phyloP scores from a whole-genome alignment of 202 grass and related monocot species.

The Digitaria exilis region DNA sequence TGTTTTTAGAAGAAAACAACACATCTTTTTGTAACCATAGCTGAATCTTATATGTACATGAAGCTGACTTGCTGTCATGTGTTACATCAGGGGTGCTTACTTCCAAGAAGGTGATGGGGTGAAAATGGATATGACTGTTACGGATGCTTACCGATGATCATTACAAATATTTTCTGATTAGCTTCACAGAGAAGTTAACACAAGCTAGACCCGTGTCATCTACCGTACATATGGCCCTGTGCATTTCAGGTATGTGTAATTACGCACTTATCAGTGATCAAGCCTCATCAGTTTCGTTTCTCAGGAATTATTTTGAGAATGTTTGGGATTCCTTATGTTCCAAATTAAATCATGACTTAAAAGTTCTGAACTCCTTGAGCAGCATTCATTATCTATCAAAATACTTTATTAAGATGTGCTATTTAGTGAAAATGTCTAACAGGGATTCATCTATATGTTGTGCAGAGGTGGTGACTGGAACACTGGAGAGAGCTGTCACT shows the following conservation, averaged over 20 bases:
- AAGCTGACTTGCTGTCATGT: slow-evolving; percentile 17
- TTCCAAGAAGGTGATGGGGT: slow-evolving; percentile 77
- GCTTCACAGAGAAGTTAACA: slow-evolving; percentile 71
- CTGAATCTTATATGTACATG: slow-evolving; percentile 5
- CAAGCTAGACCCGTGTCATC: slow-evolving; percentile 75
- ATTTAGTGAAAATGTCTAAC: slow-evolving; percentile 1
- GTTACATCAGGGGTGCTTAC: slow-evolving; percentile 58
- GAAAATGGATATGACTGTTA: slow-evolving; percentile 78
- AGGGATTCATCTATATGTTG: slow-evolving; percentile 6
- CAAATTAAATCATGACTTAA: too few relatives aligned
- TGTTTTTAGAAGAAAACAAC: background rate
- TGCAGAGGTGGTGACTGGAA: slow-evolving; percentile 76
- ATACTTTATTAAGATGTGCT: background rate
- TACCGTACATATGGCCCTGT: slow-evolving; percentile 90
- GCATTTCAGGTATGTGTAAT: slow-evolving; percentile 80
- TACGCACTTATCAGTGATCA: background rate
- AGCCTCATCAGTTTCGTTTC: slow-evolving; percentile 3
- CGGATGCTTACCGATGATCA: slow-evolving; percentile 65
- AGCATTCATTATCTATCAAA: background rate
- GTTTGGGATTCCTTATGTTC: too few relatives aligned
- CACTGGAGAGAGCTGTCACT: slow-evolving; percentile 76
- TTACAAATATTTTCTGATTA: slow-evolving; percentile 69
- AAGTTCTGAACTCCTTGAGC: background rate
- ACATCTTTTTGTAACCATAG: background rate
- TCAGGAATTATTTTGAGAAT: too few relatives aligned